Base-by-base conservation (phyloP, 495 filamentous ascomycete genomes). In the Sordaria brevicollis region DNA sequence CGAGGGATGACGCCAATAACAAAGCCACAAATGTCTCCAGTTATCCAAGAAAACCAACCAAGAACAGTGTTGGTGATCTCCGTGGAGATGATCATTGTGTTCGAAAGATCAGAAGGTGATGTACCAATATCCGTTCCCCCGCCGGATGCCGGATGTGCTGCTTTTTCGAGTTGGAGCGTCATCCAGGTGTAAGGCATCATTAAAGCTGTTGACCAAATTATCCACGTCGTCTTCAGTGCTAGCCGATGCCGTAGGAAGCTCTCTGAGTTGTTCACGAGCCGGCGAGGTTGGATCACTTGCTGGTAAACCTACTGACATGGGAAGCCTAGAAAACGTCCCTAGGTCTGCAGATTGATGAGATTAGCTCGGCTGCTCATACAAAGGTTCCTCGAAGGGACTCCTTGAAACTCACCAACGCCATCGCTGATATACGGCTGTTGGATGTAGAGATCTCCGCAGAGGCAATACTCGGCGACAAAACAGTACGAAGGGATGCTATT, bases 321-420 rank as follows among this genome's bases (percentile, higher is more conserved):
- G n/a, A n/a, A n/a, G n/a, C n/a, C n/a, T n/a, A n/a, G n/a, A n/a
- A n/a, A n/a, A n/a, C 7, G 0, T 4, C 21, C 1, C 3, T 25
- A 1, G 9, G 8, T 11, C 43, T 15, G 21, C 7, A 13, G 11
- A 4, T 9, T 49, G 41, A 25, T 49, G n/a, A 19, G 21, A 11
- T 49, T 1, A 49, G 19, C 9, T 11, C 9, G 19, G 41, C 17
- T 49, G 41, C 41, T 49, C 19, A 49, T 10, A 21, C 1, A 7
- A 5, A 25, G 7, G 0, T 10, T 2, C 9, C 1, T 0, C 1
- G 1, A 0, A 49, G 2, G 41, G 41, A 4, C n/a, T 49, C 8
- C 21, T 25, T 5, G 41, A 21, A 49, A 11, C 41, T 5, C 4
- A 25, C 41, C 0, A 38, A 9, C 6, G 39, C 39, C 39, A 19